Evolutionary conservation across 495 filamentous ascomycete species (phyloP).

Genomic region (Lasiosphaeria hispida): DNA sequence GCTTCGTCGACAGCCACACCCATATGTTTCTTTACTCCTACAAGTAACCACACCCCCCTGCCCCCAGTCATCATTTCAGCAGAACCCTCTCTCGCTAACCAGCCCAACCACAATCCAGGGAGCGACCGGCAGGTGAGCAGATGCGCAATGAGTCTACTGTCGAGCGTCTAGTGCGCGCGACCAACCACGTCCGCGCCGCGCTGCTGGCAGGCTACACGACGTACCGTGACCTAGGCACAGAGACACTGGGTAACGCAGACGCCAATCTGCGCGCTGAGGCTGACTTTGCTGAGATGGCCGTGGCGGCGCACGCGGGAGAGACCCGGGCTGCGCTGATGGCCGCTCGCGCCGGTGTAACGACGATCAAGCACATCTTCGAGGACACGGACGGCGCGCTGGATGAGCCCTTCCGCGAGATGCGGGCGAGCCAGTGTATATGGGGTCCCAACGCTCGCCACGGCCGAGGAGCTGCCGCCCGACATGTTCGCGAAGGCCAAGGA

Average conservation of each 20-base stretch:
- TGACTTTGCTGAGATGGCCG: slow-evolving; percentile 35
- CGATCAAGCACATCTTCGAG: slow-evolving; percentile 49
- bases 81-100: background rate
- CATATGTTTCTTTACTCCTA: slow-evolving; percentile 55
- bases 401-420: slow-evolving; percentile 38
- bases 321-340: slow-evolving; percentile 46
- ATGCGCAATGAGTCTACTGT: slow-evolving; percentile 51
- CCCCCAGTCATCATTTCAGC: too few species aligned
- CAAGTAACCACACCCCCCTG: slow-evolving; percentile 8
- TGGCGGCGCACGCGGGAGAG: slow-evolving; percentile 47
- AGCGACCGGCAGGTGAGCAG: slow-evolving; percentile 42
- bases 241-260: slow-evolving; percentile 47
- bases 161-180: slow-evolving; percentile 49
- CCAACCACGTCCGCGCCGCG: slow-evolving; percentile 48
- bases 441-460: slow-evolving; percentile 50
- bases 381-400: slow-evolving; percentile 35
- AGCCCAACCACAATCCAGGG: slow-evolving; percentile 14
- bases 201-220: slow-evolving; percentile 55
- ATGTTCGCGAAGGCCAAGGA: slow-evolving; percentile 30
- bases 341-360: slow-evolving; percentile 47
- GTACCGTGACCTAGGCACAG: slow-evolving; percentile 55
- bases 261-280: slow-evolving; percentile 46
- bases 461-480: slow-evolving; percentile 27
- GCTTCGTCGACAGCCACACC: slow-evolving; percentile 53
- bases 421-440: slow-evolving; percentile 40